Evolutionary conservation across 306 rosid genomes (phyloP).

Genomic region (Cucurbita pepo): DNA sequence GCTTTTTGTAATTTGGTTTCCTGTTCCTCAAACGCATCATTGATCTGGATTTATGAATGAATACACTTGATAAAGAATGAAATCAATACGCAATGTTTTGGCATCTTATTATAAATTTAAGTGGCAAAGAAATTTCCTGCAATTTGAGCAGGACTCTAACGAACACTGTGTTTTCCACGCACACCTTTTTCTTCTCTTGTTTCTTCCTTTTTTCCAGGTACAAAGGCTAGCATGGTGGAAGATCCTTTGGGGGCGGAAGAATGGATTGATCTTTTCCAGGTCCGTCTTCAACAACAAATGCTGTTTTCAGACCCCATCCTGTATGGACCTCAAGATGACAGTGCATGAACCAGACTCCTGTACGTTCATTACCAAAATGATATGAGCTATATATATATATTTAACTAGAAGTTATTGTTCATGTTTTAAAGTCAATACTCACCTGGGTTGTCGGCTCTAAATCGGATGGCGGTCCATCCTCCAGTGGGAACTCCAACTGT

Average conservation of each 20-base stretch:
- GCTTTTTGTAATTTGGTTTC: not conserved
- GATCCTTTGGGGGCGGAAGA: constrained; percentile 63
- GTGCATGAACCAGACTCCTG: constrained; percentile 83
- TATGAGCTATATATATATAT: not conserved
- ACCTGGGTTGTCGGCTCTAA: constrained; percentile 75
- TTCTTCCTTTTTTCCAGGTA: not conserved
- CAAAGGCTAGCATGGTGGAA: constrained; percentile 40
- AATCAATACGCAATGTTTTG: not conserved
- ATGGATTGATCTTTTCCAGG: constrained; percentile 36
- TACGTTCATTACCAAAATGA: not conserved
- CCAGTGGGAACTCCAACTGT: constrained; percentile 68
- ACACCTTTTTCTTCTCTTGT: not conserved
- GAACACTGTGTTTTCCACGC: not conserved
- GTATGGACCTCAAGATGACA: constrained; percentile 75
- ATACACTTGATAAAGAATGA: not conserved
- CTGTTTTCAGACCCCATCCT: constrained; percentile 76
- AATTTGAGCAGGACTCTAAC: constrained; percentile 24
- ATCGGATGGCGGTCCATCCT: constrained; percentile 73
- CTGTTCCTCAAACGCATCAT: not conserved
- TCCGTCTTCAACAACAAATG: constrained; percentile 66
- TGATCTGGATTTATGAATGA: not conserved
- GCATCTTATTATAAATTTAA: not conserved
- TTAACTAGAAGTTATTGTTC: not conserved
- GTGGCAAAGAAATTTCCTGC: constrained; percentile 18
- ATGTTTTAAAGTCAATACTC: not conserved